A percentile compares a stretch with the other conserved stretches of the same genome.
These are phyloP conservation scores for Apiotrichum brassicae DNA, from an alignment of 1,284 basidiomycete genomes.

Conservation along the genomic window DNA sequence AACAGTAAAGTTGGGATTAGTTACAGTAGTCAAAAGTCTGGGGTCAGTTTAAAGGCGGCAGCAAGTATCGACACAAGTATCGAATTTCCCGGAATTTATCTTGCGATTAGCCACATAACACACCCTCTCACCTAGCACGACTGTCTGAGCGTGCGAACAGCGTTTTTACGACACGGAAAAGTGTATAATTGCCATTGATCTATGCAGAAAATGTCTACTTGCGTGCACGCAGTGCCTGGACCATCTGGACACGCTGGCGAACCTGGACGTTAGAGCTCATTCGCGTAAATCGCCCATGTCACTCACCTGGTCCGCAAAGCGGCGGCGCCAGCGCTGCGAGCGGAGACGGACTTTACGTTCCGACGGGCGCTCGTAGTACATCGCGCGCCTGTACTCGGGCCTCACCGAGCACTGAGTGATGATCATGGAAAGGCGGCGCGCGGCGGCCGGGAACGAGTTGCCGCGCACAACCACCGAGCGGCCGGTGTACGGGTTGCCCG, in stretches of 20 bases:
- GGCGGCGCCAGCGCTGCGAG: slow-evolving; percentile 33
- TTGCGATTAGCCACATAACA: too few species aligned
- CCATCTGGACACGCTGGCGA: slow-evolving; percentile 15
- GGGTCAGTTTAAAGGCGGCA: too few species aligned
- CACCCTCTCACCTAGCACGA: too few species aligned
- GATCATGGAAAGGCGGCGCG: slow-evolving; percentile 1
- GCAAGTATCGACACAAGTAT: too few species aligned
- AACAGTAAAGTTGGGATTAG: too few species aligned
- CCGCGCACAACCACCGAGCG: slow-evolving; percentile 10
- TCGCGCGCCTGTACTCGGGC: slow-evolving; percentile 20
- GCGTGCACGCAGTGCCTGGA: slow-evolving; percentile 12
- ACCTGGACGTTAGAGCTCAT: neutral
- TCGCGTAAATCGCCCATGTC: neutral
- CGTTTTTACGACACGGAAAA: neutral
- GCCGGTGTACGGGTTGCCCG: slow-evolving; percentile 24
- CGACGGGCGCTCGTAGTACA: slow-evolving; percentile 38
- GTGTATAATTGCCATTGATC: neutral
- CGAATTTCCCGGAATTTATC: too few species aligned
- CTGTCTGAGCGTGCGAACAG: too few species aligned
- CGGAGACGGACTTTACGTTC: slow-evolving; percentile 28
- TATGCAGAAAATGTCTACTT: slow-evolving; percentile 10
- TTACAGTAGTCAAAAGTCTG: too few species aligned
- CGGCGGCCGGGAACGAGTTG: slow-evolving; percentile 13
- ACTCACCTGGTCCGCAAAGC: slow-evolving; percentile 43
- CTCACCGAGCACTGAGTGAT: slow-evolving; percentile 1